These are phyloP conservation scores for Annulohypoxylon bovei DNA, from an alignment of 495 filamentous ascomycete genomes.

Conservation along the genomic window DNA sequence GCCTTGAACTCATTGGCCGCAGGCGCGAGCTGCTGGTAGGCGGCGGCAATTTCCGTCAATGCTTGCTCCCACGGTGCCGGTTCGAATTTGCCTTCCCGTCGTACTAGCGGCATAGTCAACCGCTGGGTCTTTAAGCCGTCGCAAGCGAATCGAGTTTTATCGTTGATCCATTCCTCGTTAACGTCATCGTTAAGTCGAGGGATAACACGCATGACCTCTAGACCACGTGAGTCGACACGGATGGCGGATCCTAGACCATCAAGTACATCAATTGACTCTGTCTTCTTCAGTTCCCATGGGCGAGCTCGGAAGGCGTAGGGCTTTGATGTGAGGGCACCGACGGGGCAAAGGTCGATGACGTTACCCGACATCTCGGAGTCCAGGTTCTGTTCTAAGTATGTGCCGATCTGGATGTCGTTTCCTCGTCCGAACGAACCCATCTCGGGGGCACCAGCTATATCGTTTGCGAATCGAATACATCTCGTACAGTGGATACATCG, in stretches of 20 bases:
- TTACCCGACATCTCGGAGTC: conserved; percentile 96
- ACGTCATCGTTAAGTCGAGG: conserved; percentile 96
- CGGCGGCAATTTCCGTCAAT: conserved; percentile 81
- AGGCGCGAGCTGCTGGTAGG: conserved; percentile 76
- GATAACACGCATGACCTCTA: conserved; percentile 94
- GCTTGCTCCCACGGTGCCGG: conserved; percentile 95
- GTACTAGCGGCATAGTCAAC: conserved; percentile 89
- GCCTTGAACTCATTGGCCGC: conserved; percentile 95
- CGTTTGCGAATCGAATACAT: conserved; percentile 97
- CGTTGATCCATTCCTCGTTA: conserved; percentile 99
- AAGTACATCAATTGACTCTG: conserved; percentile 92
- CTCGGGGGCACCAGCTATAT: conserved; percentile 94
- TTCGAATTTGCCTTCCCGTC: conserved; percentile 85
- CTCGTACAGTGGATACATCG: conserved; percentile 98
- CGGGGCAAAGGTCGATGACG: conserved; percentile 97
- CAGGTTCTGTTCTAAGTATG: conserved; percentile 91
- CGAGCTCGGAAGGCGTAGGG: conserved; percentile 97
- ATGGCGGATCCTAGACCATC: conserved; percentile 95
- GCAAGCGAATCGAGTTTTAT: conserved; percentile 96
- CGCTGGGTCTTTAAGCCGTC: conserved; percentile 97
- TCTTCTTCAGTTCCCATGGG: conserved; percentile 94
- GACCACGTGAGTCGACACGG: conserved; percentile 87
- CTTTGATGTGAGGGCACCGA: conserved; percentile 95
- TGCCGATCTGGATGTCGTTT: conserved; percentile 97
- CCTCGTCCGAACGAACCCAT: conserved; percentile 93